phyloP scores from a whole-genome alignment of 129 eudicot genomes.

The Centella asiatica region DNA sequence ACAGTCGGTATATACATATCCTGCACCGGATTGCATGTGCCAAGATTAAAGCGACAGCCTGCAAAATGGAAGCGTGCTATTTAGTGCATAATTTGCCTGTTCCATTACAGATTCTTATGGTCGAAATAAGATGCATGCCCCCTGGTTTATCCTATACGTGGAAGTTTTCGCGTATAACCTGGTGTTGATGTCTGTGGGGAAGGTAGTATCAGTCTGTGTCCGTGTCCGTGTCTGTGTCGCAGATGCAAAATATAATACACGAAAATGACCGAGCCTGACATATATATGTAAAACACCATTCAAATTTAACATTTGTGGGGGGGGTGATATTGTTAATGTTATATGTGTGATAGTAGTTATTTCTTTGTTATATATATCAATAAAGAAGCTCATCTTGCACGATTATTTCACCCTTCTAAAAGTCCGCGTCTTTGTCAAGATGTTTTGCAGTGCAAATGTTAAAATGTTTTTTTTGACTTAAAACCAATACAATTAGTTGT shows the following conservation, averaged over 20 bases:
- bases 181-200: neutral
- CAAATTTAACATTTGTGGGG: neutral
- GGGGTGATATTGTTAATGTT: neutral
- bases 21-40: conserved; percentile 97
- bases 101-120: neutral
- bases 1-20: conserved; percentile 88
- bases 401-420: neutral
- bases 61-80: neutral
- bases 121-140: neutral
- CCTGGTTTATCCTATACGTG: neutral
- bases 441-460: no score
- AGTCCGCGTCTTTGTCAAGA: no score
- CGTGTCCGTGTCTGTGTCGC: neutral
- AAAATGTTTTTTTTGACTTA: no score
- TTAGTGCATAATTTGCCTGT: neutral
- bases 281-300: neutral
- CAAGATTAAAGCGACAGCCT: conserved; percentile 10
- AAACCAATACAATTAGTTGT: no score
- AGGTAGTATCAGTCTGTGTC: neutral
- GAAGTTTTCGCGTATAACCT: neutral
- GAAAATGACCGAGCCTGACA: neutral
- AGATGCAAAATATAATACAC: neutral
- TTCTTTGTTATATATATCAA: neutral
- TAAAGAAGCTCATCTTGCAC: neutral
- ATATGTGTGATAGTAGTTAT: neutral